Conservation (phyloP, 441 rosid species). For the Rhodomyrtus psidioides region DNA sequence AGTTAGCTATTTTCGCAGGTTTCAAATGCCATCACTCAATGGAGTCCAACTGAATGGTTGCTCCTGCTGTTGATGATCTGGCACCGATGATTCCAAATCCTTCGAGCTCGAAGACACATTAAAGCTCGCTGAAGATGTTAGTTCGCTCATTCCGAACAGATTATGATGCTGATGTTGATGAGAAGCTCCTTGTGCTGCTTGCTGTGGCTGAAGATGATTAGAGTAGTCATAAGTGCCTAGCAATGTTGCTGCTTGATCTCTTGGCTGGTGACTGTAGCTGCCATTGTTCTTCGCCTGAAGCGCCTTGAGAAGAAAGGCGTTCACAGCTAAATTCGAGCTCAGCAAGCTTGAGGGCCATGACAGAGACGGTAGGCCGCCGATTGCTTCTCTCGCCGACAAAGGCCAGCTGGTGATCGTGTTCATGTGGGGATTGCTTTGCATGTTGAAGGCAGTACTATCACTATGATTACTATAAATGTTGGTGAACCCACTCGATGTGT, state of each 20-base stretch:
- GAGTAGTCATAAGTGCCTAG: not conserved
- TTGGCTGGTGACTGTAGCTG: not conserved
- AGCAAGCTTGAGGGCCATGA: not conserved
- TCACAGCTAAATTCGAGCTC: not conserved
- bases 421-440: not conserved
- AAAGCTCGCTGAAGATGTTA: not conserved
- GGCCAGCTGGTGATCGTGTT: not conserved
- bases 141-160: not conserved
- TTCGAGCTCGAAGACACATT: not conserved
- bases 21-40: not conserved
- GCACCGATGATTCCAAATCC: not conserved
- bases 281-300: not conserved
- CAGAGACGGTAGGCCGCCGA: not conserved
- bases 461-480: not conserved
- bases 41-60: slow-evolving; percentile 2
- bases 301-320: not conserved
- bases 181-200: not conserved
- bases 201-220: not conserved
- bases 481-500: not conserved
- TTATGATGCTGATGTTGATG: not conserved
- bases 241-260: not conserved
- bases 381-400: not conserved
- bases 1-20: not conserved
- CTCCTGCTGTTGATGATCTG: not conserved
- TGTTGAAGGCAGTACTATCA: not conserved